Evolutionary conservation across 805 yeast genomes (phyloP).

Genomic region (Barnettozyma vustinii): DNA sequence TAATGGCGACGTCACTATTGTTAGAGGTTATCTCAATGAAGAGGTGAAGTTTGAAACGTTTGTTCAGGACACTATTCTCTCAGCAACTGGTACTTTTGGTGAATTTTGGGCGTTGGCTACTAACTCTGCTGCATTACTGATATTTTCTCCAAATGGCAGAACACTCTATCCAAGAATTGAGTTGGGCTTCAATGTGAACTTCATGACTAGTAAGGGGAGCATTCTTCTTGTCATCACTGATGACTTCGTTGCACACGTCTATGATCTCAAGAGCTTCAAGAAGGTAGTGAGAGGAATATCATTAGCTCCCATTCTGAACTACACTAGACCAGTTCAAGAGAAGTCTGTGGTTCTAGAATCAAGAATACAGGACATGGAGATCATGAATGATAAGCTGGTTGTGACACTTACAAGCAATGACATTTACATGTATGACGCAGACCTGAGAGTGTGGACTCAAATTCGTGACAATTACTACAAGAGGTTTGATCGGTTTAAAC

Average conservation of each 20-base stretch:
- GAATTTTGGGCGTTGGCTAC: slow-evolving; percentile 50
- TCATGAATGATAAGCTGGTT: slow-evolving; percentile 36
- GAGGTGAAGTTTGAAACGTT: slow-evolving; percentile 36
- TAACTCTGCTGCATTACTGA: slow-evolving; percentile 49
- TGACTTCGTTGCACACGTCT: slow-evolving; percentile 44
- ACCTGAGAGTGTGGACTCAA: slow-evolving; percentile 42
- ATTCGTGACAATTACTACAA: slow-evolving; percentile 32
- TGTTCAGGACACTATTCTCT: slow-evolving; percentile 33
- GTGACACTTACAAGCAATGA: slow-evolving; percentile 35
- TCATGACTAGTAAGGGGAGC: slow-evolving; percentile 30
- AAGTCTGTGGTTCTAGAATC: slow-evolving; percentile 19
- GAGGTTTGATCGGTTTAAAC: slow-evolving; percentile 11
- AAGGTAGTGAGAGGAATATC: slow-evolving; percentile 40
- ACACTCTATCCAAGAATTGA: slow-evolving; percentile 44
- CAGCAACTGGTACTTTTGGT: slow-evolving; percentile 36
- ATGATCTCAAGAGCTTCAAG: slow-evolving; percentile 38
- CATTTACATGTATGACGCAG: slow-evolving; percentile 38
- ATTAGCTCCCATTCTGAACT: slow-evolving; percentile 48
- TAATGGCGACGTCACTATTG: slow-evolving; percentile 31
- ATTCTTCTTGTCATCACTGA: slow-evolving; percentile 42
- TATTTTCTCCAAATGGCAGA: slow-evolving; percentile 42
- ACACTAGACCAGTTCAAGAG: slow-evolving; percentile 20
- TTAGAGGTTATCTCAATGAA: slow-evolving; percentile 32
- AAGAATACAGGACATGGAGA: slow-evolving; percentile 28
- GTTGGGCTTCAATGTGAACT: slow-evolving; percentile 42